Percentiles rank a stretch among this genome's conserved stretches.
These are phyloP conservation scores for Earliella scabrosa DNA, from an alignment of 1,284 basidiomycete genomes.

Conservation along the genomic window DNA sequence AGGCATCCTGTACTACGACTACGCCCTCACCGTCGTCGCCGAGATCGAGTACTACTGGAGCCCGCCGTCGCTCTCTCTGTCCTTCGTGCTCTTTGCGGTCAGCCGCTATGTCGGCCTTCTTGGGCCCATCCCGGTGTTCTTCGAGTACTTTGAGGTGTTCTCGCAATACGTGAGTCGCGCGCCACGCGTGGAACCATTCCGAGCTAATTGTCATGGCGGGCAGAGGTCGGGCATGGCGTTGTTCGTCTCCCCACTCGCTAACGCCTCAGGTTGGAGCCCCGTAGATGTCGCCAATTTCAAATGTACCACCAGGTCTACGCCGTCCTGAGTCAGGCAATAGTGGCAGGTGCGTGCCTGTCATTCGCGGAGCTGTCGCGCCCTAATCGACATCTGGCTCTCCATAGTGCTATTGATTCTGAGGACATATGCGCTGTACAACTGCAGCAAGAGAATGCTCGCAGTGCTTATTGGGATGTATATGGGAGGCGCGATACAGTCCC, in stretches of 20 bases:
- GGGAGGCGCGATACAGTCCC: conserved; percentile 12
- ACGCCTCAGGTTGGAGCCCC: too few species aligned
- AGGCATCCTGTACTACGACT: conserved; percentile 24
- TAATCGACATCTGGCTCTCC: too few species aligned
- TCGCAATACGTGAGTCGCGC: conserved; percentile 5
- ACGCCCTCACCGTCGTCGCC: conserved; percentile 12
- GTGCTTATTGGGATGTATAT: conserved; percentile 15
- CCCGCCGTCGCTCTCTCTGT: not conserved
- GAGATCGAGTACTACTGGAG: conserved; percentile 18
- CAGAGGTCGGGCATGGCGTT: not conserved
- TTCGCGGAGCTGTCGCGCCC: too few species aligned
- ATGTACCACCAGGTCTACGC: conserved; percentile 14
- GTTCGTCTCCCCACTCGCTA: too few species aligned
- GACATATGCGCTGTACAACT: conserved; percentile 24
- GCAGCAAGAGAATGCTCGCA: conserved; percentile 18
- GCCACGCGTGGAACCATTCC: too few species aligned
- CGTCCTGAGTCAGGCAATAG: conserved; percentile 4
- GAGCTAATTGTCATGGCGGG: too few species aligned
- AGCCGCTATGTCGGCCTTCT: conserved; percentile 10
- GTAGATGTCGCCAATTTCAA: conserved; percentile 15
- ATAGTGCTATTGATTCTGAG: conserved; percentile 21
- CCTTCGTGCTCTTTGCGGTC: conserved; percentile 3
- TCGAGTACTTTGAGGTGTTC: conserved; percentile 6
- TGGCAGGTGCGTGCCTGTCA: conserved; percentile 5
- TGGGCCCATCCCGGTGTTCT: conserved; percentile 6